These are phyloP conservation scores for Botryosphaeria dothidea DNA, from an alignment of 2,329 filamentous ascomycete species.

Conservation along the genomic window DNA sequence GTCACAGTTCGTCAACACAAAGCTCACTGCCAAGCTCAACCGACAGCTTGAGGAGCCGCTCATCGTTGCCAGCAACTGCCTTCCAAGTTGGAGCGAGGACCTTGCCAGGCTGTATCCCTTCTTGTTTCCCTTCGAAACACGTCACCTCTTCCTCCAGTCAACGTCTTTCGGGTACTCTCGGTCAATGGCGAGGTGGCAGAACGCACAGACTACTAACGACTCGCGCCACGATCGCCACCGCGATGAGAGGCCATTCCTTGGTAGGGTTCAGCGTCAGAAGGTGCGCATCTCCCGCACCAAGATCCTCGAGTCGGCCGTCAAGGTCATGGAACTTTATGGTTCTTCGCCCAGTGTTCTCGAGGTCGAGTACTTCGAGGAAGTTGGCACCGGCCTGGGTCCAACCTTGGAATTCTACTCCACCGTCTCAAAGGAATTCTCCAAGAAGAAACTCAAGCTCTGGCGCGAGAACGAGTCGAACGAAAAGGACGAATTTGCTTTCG, in stretches of 20 bases:
- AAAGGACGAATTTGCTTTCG: slow-evolving; percentile 79
- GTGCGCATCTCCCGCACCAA: slow-evolving; percentile 95
- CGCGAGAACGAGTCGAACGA: slow-evolving; percentile 79
- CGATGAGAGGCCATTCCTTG: slow-evolving; percentile 88
- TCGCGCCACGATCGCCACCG: slow-evolving; percentile 76
- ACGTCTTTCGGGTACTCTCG: slow-evolving; percentile 97
- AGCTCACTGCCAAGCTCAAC: slow-evolving; percentile 95
- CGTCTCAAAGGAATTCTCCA: slow-evolving; percentile 94
- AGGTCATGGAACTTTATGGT: slow-evolving; percentile 98
- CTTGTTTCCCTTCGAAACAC: slow-evolving; percentile 95
- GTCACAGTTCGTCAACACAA: slow-evolving; percentile 97
- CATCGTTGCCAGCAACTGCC: slow-evolving; percentile 93
- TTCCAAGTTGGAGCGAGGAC: slow-evolving; percentile 95
- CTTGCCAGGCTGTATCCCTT: slow-evolving; percentile 92
- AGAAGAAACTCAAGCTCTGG: slow-evolving; percentile 97
- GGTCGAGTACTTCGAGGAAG: slow-evolving; percentile 98
- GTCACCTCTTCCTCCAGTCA: slow-evolving; percentile 94
- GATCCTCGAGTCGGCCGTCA: slow-evolving; percentile 93
- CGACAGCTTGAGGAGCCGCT: slow-evolving; percentile 94
- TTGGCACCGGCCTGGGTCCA: slow-evolving; percentile 91
- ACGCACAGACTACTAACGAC: slow-evolving; percentile 79
- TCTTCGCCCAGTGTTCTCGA: slow-evolving; percentile 95
- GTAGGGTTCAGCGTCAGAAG: slow-evolving; percentile 90
- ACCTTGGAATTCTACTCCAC: slow-evolving; percentile 98
- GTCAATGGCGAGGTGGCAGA: slow-evolving; percentile 98